Evolutionary conservation across 1,139 yeast genomes (phyloP).

Genomic region (Lodderomyces theae): DNA sequence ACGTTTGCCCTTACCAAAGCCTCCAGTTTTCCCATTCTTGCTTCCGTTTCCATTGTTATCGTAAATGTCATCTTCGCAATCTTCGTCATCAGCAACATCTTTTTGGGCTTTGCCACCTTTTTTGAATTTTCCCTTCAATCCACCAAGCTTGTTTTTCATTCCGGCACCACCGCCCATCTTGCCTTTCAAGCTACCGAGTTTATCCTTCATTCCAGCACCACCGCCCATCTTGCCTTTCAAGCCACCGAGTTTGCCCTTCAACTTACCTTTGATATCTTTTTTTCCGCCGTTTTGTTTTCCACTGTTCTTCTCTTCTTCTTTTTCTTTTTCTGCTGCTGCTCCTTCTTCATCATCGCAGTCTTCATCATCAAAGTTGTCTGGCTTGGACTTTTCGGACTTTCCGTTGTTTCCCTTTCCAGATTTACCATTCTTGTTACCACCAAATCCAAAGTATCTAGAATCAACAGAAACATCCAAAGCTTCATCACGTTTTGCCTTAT

Average conservation of each 20-base stretch:
- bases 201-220: slow-evolving; percentile 5
- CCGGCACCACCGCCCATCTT: slow-evolving; percentile 3
- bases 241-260: slow-evolving; percentile 5
- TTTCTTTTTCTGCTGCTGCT: slow-evolving; percentile 2
- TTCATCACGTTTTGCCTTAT: slow-evolving; percentile 5
- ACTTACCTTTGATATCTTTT: slow-evolving; percentile 5
- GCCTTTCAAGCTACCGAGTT: slow-evolving; percentile 8
- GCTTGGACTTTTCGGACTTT: background rate
- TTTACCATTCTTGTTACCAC: slow-evolving; percentile 1
- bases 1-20: slow-evolving; percentile 4
- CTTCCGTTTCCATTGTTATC: background rate
- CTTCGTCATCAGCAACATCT: slow-evolving; percentile 4
- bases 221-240: slow-evolving; percentile 4
- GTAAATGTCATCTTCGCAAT: background rate
- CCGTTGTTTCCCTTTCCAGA: background rate
- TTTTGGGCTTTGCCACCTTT: slow-evolving; percentile 5
- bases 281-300: slow-evolving; percentile 3
- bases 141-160: slow-evolving; percentile 1
- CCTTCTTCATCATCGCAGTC: slow-evolving; percentile 2
- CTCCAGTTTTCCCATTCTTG: background rate
- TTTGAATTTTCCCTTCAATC: slow-evolving; percentile 3
- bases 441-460: background rate
- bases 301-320: background rate
- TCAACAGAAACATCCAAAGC: slow-evolving; percentile 5
- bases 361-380: slow-evolving; percentile 3